Percentiles rank a stretch among this genome's conserved stretches.
Conservation (phyloP, 1,139 yeast genomes). For the Candida sp. region DNA sequence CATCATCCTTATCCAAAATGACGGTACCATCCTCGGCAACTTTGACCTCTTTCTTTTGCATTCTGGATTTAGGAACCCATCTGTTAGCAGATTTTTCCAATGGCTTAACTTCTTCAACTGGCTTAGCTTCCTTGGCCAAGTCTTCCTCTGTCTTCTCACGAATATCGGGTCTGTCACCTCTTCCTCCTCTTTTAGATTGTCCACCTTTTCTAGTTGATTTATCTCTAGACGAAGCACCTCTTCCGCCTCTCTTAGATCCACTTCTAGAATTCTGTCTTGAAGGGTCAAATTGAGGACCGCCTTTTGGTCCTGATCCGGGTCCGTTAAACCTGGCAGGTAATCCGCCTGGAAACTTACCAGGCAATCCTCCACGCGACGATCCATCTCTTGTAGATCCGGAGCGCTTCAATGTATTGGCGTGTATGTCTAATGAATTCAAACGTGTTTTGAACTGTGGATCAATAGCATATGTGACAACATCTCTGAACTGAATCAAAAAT, state of each 20-base stretch:
- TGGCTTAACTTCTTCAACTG: slow-evolving; percentile 57
- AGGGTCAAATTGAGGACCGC: slow-evolving; percentile 41
- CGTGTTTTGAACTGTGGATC: slow-evolving; percentile 71
- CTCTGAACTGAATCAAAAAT: slow-evolving; percentile 81
- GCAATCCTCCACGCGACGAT: slow-evolving; percentile 24
- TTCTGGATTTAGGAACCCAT: slow-evolving; percentile 90
- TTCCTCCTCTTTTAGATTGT: slow-evolving; percentile 40
- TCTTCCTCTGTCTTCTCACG: slow-evolving; percentile 27
- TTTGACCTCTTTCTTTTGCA: slow-evolving; percentile 55
- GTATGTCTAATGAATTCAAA: slow-evolving; percentile 56
- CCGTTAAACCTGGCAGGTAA: slow-evolving; percentile 41
- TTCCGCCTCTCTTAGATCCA: slow-evolving; percentile 69
- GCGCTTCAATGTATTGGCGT: slow-evolving; percentile 19
- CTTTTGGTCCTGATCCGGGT: slow-evolving; percentile 36
- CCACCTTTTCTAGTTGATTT: slow-evolving; percentile 56
- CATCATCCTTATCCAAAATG: slow-evolving; percentile 70
- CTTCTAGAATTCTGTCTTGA: slow-evolving; percentile 70
- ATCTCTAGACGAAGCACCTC: slow-evolving; percentile 56
- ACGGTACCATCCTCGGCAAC: slow-evolving; percentile 80
- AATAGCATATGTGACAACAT: slow-evolving; percentile 57
- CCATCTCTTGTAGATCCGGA: slow-evolving; percentile 17
- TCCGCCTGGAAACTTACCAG: slow-evolving; percentile 18
- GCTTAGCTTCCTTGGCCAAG: slow-evolving; percentile 34
- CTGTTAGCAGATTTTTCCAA: slow-evolving; percentile 82
- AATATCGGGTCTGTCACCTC: slow-evolving; percentile 19